Conservation (phyloP, 2,329 filamentous ascomycete species). For the Sporothrix pseudoabietina region DNA sequence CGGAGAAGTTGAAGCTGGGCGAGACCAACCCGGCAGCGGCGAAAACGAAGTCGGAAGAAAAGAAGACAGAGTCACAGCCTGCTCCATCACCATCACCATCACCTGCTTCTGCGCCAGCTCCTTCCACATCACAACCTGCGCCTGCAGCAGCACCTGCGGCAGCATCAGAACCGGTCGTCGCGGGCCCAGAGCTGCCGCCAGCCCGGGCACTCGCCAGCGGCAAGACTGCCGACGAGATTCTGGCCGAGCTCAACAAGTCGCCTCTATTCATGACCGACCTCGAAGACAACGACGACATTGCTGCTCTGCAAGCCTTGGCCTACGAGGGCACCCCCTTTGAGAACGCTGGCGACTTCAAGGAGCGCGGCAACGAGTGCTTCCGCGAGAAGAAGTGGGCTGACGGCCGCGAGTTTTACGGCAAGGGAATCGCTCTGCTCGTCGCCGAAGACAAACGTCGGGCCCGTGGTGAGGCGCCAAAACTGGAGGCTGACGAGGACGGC, state of each 20-base stretch:
- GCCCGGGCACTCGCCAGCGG: conserved; percentile 45
- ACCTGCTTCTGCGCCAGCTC: neutral
- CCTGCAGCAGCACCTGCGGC: neutral
- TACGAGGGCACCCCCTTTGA: conserved; percentile 91
- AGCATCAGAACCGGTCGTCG: conserved; percentile 22
- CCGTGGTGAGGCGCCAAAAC: conserved; percentile 39
- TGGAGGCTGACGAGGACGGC: conserved; percentile 32
- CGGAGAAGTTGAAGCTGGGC: conserved; percentile 30
- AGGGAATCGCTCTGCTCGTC: conserved; percentile 74
- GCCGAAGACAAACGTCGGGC: conserved; percentile 62
- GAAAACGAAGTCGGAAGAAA: neutral
- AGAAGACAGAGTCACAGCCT: neutral
- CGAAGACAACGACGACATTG: conserved; percentile 79
- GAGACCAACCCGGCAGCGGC: neutral
- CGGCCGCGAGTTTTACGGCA: conserved; percentile 87
- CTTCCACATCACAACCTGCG: neutral
- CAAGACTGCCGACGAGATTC: conserved; percentile 58
- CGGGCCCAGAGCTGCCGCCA: conserved; percentile 51
- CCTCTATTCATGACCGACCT: conserved; percentile 97
- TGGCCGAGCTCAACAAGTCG: conserved; percentile 60
- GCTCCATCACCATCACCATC: neutral
- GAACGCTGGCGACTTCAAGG: conserved; percentile 80
- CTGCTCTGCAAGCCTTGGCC: conserved; percentile 84
- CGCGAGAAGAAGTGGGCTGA: conserved; percentile 72
- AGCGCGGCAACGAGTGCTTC: conserved; percentile 90